A percentile compares a stretch with the other conserved stretches of the same genome.
phyloP scores from a whole-genome alignment of 2,329 filamentous ascomycete species.

The Colletotrichum australisinense region DNA sequence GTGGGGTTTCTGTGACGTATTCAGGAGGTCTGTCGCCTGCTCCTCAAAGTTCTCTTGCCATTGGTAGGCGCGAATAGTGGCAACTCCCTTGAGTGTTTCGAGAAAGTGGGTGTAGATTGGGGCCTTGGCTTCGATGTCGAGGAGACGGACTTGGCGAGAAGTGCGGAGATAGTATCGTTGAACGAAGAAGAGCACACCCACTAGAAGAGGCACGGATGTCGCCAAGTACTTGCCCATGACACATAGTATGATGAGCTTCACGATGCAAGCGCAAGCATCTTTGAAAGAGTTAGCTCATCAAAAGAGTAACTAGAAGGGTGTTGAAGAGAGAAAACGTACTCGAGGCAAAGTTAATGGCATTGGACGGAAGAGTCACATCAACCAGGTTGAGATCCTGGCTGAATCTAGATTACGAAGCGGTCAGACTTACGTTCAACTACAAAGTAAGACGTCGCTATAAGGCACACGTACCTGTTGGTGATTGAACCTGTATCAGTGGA shows the following conservation, averaged over 20 bases:
- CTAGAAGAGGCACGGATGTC: constrained; percentile 40
- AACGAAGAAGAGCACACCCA: constrained; percentile 40
- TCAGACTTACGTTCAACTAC: background rate
- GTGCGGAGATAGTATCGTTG: constrained; percentile 43
- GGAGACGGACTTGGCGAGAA: constrained; percentile 45
- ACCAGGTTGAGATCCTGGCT: constrained; percentile 14
- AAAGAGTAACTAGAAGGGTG: background rate
- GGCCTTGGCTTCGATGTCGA: constrained; percentile 45
- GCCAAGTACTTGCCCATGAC: constrained; percentile 38
- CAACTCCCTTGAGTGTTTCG: constrained; percentile 41
- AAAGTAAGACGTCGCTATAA: background rate
- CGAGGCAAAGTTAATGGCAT: background rate
- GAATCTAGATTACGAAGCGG: background rate
- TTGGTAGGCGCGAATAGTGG: constrained; percentile 49
- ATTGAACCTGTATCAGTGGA: constrained; percentile 6
- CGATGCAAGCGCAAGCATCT: background rate
- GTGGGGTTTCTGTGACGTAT: constrained; percentile 62
- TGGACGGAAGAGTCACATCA: constrained; percentile 4
- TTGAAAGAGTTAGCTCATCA: background rate
- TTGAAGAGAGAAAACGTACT: background rate
- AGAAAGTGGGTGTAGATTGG: constrained; percentile 44
- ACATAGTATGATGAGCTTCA: constrained; percentile 7
- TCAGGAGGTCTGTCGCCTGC: constrained; percentile 33
- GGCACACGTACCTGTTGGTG: background rate
- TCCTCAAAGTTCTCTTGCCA: constrained; percentile 40